Base-by-base conservation (phyloP, 352 stramenopile species). In the Pseudoperonospora humuli region DNA sequence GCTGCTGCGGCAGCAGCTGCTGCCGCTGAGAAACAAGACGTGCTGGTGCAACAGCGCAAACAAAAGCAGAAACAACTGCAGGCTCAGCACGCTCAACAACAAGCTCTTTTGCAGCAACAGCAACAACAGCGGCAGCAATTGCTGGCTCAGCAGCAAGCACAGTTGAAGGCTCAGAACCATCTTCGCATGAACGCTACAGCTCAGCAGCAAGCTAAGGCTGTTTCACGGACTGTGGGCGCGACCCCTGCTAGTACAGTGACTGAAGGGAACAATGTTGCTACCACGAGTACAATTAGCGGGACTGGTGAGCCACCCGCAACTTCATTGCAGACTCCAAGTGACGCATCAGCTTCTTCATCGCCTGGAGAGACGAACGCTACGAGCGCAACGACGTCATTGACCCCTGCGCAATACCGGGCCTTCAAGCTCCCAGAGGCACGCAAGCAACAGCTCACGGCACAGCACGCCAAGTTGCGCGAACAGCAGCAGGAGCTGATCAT, bases 401-500 rank as follows among this genome's bases (percentile, higher is more conserved):
- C 76, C 1, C 59, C 76, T 5, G 70, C 74, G 13, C 76, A 88
- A 42, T 88, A 88, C 37, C 67, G 64, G n/a, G 85, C 62, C 9
- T 86, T 88, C 45, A 83, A 84, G 53, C 48, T 90, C 3, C 53
- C 70, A 0, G 70, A 87, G 14, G 46, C 58, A 3, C 75, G 78
- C 33, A 86, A 86, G 48, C 69, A 84, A 33, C 72, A 69, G 8
- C 38, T 90, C 29, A 86, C 75, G 2, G 71, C 68, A 1, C 67
- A 90, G 24, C 72, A 86, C 32, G 73, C 69, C 13, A 82, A 84
- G 61, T 44, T 90, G 10, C 75, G 72, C 3, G 73, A 87, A 40
- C 74, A 87, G 39, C 78, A 90, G 42, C 75, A 90, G 41, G 78
- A 90, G 36, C 54, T 90, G 9, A 83, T 90, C 21, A 61, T 71